A percentile compares a stretch with the other conserved stretches of the same genome.
phyloP scores from a whole-genome alignment of 2,329 filamentous ascomycete species.

The Rhynchosporium graminicola region DNA sequence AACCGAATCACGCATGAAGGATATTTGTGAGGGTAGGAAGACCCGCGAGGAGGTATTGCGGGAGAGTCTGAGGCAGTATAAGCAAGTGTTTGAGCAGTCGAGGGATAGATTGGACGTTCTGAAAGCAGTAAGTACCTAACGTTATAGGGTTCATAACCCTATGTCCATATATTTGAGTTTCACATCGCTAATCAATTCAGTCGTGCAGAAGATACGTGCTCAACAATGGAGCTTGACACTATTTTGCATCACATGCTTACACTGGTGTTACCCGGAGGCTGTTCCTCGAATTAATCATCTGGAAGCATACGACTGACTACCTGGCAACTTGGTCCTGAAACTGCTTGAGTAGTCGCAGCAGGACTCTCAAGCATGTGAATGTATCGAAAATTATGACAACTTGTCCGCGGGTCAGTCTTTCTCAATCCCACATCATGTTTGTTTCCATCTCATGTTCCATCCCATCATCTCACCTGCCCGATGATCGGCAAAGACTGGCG shows the following conservation, averaged over 20 bases:
- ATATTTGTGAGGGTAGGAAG: constrained; percentile 85
- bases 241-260: constrained; percentile 15
- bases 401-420: not conserved
- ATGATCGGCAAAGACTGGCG: constrained; percentile 23
- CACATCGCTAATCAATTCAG: constrained; percentile 29
- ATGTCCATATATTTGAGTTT: constrained; percentile 2
- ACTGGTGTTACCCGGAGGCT: constrained; percentile 12
- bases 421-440: not conserved
- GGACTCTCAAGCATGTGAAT: not conserved
- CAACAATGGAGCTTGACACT: constrained; percentile 30
- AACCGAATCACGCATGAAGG: constrained; percentile 97
- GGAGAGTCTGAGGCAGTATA: constrained; percentile 85
- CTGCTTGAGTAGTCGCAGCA: not conserved
- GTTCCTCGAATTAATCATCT: not conserved
- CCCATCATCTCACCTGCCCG: constrained; percentile 19
- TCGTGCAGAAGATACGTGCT: constrained; percentile 39
- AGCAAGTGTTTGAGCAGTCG: constrained; percentile 80
- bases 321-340: not conserved
- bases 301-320: not conserved
- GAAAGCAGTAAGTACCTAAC: constrained; percentile 54
- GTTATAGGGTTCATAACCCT: constrained; percentile 1
- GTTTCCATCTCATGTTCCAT: not conserved
- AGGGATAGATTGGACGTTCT: constrained; percentile 71
- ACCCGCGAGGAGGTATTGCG: constrained; percentile 74
- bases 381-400: not conserved